A percentile compares a stretch with the other conserved stretches of the same genome.
Conservation (phyloP, 192 early-diverging fungal species). For the Coemansia sp. region DNA sequence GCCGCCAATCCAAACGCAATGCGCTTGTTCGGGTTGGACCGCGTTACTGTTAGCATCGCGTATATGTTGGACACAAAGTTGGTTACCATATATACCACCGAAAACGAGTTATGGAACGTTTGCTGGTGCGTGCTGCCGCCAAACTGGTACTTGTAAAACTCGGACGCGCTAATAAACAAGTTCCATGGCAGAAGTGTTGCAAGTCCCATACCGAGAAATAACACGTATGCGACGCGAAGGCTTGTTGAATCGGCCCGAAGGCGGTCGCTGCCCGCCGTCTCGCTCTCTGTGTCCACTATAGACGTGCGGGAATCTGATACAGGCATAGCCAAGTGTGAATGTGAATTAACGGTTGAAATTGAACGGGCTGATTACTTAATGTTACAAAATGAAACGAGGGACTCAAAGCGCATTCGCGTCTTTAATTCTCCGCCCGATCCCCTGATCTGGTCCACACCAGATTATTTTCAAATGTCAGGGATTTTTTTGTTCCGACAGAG, state of each 20-base stretch:
- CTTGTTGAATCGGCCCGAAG: conserved; percentile 3
- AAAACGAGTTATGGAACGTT: conserved; percentile 80
- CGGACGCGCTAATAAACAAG: conserved; percentile 76
- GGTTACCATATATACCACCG: conserved; percentile 60
- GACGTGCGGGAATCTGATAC: neutral
- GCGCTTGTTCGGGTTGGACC: conserved; percentile 33
- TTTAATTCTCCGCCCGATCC: no score
- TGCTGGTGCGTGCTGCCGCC: conserved; percentile 58
- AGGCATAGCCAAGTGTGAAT: neutral
- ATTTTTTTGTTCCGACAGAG: no score
- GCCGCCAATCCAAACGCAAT: conserved; percentile 55
- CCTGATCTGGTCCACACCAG: no score
- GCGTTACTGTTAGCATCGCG: conserved; percentile 53
- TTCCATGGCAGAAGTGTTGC: conserved; percentile 81
- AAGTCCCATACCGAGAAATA: conserved; percentile 74
- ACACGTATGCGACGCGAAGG: conserved; percentile 54
- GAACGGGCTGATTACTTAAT: no score
- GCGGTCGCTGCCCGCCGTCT: conserved; percentile 5
- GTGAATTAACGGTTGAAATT: no score
- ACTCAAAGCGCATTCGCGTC: no score
- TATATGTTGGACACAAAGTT: conserved; percentile 59
- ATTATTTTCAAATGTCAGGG: no score
- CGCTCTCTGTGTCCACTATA: conserved; percentile 1
- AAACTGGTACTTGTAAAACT: conserved; percentile 68
- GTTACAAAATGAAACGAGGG: no score